Base-by-base conservation (phyloP, 2,329 filamentous ascomycete species). In the Alternaria brassicae region DNA sequence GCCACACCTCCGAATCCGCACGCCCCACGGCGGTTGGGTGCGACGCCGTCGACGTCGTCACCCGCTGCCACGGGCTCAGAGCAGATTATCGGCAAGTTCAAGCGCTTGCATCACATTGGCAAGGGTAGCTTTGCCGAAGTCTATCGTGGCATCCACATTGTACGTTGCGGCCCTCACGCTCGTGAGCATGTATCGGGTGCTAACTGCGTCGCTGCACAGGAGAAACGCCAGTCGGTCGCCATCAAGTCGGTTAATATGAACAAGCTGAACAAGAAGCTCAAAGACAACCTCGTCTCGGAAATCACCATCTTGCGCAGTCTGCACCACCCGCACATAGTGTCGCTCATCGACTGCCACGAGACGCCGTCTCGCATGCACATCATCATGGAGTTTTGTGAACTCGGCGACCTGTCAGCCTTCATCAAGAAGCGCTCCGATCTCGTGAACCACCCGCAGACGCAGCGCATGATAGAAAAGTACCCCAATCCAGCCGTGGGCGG, bases 41-140 rank as follows among this genome's bases (percentile, higher is more conserved):
- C 77, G 17, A 65, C 78, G 73, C 72, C 78, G 68, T 50, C 77
- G 72, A 25, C 47, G 34, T 50, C 59, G 19, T 67, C 76, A 70
- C 69, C 76, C 30, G 62, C 59, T 39, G 63, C 65, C 9, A 36
- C 57, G 10, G 57, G 45, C 27, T 48, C 70, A 10, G 74, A 76
- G 39, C 66, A 72, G 56, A 67, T 80, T 44, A 84, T 95, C 71
- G 92, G 93, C 68, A 88, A 90, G 73, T 97, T 96, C 79, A 86
- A 86, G 71, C 89, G 94, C 72, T 87, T 93, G 70, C 89, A 91
- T 69, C 92, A 97, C 81, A 97, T 98, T 77, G 95, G 95, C 65
- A 95, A 95, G 81, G 95, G 95, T 63, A 98, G 95, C 82, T 99
- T 98, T 83, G 95, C 95, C 67, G 93, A 93, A 68, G 95, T 99